Evolutionary conservation across 495 filamentous ascomycete genomes (phyloP), one percentile per base, ranked within the genome.

Genomic region (Aspergillus avenaceus): DNA sequence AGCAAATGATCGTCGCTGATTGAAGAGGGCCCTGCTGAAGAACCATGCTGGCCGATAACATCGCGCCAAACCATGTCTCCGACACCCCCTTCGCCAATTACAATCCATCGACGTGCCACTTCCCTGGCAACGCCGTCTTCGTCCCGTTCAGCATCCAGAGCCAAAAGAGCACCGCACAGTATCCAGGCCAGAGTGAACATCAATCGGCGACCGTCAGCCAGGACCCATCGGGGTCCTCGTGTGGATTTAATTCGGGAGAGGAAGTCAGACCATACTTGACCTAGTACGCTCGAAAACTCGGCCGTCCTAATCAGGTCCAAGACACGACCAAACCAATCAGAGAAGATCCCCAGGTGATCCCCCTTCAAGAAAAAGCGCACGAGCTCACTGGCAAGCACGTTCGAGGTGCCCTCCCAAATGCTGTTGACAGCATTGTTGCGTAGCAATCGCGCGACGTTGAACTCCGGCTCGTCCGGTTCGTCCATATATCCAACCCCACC

Each of bases 401-500:
- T 84, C 8, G 84, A 87, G 2, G 87, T 89, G 4, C 86, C 86
- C 59, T 90, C 87, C 84, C 86, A 90, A 46, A 88, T 88, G 22
- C 77, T 74, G 26, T 83, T 72, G 2, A 87, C 84, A 5, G 77
- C 71, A 1, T 76, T 80, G 57, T 89, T 86, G 6, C 87, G 73
- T 52, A 82, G 76, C 8, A 90, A 65, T 8, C 86, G 67, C 7
- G 84, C 73, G 19, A 89, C 67, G 47, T 88, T 90, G 44, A 84
- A 63, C 28, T 81, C 78, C 14, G 64, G 63, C 45, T 72, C 70
- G 16, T 72, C 66, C 2, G 65, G 47, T 43, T 72, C 66, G 34
- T 88, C 80, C 45, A 88, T 80, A 53, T 87, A 90, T 5, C 87
- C 85, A 0, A 89, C 80, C n/a, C 86, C 86, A 14, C 87, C 87